phyloP scores from a whole-genome alignment of 768 basidiomycete genomes.

The Boletellus ananas region DNA sequence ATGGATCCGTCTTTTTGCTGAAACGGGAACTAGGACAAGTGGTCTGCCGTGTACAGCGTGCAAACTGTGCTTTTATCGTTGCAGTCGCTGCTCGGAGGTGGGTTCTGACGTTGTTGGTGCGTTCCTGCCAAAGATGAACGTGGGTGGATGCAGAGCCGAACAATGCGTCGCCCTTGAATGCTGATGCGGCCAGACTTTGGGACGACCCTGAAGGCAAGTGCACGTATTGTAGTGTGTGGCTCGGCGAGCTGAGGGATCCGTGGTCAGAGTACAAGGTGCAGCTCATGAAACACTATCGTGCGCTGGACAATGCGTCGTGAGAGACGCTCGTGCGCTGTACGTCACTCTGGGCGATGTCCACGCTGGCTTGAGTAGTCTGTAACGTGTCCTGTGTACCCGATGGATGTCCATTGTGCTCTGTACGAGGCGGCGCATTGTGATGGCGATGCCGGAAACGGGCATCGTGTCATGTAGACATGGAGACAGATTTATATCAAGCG shows the following conservation, averaged over 20 bases:
- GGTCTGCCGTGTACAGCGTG: constrained; percentile 91
- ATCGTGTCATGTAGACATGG: no score
- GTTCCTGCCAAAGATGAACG: background rate
- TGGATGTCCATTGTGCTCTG: no score
- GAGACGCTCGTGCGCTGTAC: background rate
- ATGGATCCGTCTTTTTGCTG: background rate
- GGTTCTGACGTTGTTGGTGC: constrained; percentile 19
- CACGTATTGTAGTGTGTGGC: background rate
- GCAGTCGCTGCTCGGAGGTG: constrained; percentile 85
- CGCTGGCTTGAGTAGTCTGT: background rate
- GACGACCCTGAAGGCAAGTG: constrained; percentile 57
- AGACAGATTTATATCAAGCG: no score
- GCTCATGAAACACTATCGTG: constrained; percentile 69
- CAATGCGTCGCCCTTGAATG: constrained; percentile 86
- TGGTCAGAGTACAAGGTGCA: constrained; percentile 64
- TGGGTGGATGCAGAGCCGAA: constrained; percentile 65
- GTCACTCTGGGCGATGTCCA: constrained; percentile 6
- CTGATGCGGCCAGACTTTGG: constrained; percentile 85
- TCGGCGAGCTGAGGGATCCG: background rate
- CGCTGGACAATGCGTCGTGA: constrained; percentile 39
- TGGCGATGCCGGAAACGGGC: no score
- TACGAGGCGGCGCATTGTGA: no score
- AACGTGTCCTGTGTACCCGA: background rate
- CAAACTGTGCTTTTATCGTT: constrained; percentile 85
- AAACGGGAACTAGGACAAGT: constrained; percentile 62